Evolutionary conservation across 208 protist genomes (phyloP), one percentile per base, ranked within the genome.

Genomic region (Angomonas deanei): DNA sequence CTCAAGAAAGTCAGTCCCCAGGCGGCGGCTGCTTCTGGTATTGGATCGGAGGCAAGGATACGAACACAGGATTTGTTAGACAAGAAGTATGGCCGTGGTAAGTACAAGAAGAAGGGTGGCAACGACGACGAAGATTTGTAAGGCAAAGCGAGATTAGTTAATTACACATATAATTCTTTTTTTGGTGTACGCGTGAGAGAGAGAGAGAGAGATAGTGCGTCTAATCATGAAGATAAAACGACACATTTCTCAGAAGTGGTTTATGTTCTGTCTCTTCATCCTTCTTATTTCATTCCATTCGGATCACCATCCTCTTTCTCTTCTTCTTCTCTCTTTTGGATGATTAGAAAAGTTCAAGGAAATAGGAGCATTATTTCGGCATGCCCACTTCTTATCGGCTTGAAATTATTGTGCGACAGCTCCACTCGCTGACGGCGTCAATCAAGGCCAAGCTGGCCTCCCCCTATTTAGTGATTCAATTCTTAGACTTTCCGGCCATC

Each of bases 401-500:
- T 27, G 88, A 94, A 56, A 74, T 91, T n/a, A 74, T 80, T 1
- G 83, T 94, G 33, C 78, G 66, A 64, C 64, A 73, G n/a, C 54
- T 94, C 28, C 70, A 82, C 70, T 74, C 68, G 5, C 68, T 89
- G 46, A 52, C 47, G 54, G 65, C 68, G 38, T 68, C 54, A 36
- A 39, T 64, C 24, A 54, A 32, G 62, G 48, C 34, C 33, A 38
- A 27, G 17, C 10, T 55, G 8, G 48, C 60, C 0, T 64, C 33
- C 52, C 49, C 53, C 32, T 57, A 70, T 4, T 69, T 94, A 0
- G 71, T 74, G 36, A 74, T 90, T 21, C 75, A 74, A 27, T 86
- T 94, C 23, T 68, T 80, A 13, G 74, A 84, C 56, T 94, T 94
- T 62, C 84, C 84, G 0, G 61, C 74, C 36, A 79, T 94, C 39